phyloP scores from a whole-genome alignment of 345 rosid species.

The Salix dunnii region DNA sequence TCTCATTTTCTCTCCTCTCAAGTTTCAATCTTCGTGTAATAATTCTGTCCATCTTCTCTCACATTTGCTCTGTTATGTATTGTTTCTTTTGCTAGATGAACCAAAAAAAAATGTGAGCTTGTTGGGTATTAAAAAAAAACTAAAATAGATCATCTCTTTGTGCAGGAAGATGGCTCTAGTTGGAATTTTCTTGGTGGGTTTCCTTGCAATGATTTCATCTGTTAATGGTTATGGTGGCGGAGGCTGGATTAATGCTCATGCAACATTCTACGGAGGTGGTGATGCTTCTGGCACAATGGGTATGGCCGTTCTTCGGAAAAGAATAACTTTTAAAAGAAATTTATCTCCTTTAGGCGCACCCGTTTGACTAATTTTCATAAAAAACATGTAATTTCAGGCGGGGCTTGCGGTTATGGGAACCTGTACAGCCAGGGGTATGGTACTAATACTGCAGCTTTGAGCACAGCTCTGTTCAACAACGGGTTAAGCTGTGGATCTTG shows the following conservation, averaged over 20 bases:
- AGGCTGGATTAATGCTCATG: conserved; percentile 22
- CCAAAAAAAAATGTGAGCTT: too few relatives aligned
- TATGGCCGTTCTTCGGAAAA: conserved; percentile 1
- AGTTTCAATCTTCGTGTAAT: conserved; percentile 32
- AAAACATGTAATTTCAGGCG: conserved; percentile 6
- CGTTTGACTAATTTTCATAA: not conserved
- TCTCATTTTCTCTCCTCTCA: conserved; percentile 5
- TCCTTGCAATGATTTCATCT: conserved; percentile 48
- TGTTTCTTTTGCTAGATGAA: not conserved
- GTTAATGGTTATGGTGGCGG: conserved; percentile 45
- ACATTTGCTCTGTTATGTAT: not conserved
- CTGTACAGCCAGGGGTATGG: conserved; percentile 29
- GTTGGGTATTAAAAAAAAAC: not conserved
- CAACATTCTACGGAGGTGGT: conserved; percentile 30
- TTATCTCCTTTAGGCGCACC: not conserved
- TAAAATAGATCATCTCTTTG: not conserved
- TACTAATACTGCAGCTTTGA: conserved; percentile 29
- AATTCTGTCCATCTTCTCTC: conserved; percentile 11
- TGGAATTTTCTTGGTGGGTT: conserved; percentile 36
- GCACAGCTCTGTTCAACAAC: conserved; percentile 25
- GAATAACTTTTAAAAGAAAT: not conserved
- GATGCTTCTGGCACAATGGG: conserved; percentile 36
- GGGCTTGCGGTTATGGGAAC: conserved; percentile 29
- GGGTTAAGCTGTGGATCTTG: conserved; percentile 27
- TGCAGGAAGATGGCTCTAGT: conserved; percentile 50